Evolutionary conservation across 305 asterid species (phyloP), one percentile per base, ranked within the genome.

Genomic region (Rubia balearica): DNA sequence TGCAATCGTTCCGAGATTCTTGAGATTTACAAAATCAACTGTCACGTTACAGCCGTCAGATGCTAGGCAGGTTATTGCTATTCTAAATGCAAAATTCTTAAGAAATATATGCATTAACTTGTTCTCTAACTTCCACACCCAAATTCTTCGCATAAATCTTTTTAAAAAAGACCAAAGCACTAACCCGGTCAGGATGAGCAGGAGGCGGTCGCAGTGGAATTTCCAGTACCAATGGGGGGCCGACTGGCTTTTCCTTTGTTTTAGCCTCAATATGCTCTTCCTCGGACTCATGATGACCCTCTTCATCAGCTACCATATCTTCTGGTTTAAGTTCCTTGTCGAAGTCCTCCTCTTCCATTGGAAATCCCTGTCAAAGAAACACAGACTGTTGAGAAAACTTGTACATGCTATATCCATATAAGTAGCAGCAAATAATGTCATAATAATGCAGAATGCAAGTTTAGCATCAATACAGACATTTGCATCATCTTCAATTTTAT

Each of bases 291-390:
- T 91, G 89, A 0, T 82, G 88, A 55, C 86, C 96, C 77, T 91
- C 89, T 75, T 94, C 99, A 83, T 89, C 96, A 74, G 90, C 89
- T 69, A 91, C 65, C 79, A 91, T 83, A 81, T 94, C 97, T 76
- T 91, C 99, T 21, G 86, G 90, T 85, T 85, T 82, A 76, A 86
- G 74, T 68, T 88, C 93, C 80, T 81, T 81, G 72, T 85, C 89
- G 61, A 85, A 88, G 79, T 76, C 80, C 76, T 76, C 96, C 76
- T 92, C 96, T 11, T 87, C 90, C 55, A 80, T 61, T 30, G 95
- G 98, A 63, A 86, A 89, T 76, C 77, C 82, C 97, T 94, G 82
- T 68, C 42, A 73, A 51, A 8, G 24, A 61, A 48, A 61, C 1
- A 78, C 65, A 62, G 51, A 40, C 42, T 69, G 57, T 24, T 73